Conservation (phyloP, 768 basidiomycete species). For the Tubosaeta brunneosetosa region DNA sequence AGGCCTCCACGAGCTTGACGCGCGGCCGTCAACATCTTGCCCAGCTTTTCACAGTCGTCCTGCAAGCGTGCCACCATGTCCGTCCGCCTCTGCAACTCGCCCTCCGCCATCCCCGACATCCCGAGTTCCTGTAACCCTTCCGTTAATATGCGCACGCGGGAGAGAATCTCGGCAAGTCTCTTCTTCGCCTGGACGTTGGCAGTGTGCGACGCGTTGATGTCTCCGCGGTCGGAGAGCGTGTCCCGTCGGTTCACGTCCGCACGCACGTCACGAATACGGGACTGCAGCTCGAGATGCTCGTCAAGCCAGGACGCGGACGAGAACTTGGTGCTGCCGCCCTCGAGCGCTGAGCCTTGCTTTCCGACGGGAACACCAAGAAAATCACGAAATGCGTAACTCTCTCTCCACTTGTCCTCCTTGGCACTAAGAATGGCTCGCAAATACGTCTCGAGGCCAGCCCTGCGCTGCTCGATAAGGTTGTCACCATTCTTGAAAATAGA, state of each 20-base stretch:
- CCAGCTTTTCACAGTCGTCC: slow-evolving; percentile 87
- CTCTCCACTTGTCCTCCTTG: slow-evolving; percentile 81
- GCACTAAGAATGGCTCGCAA: slow-evolving; percentile 80
- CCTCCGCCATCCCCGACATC: slow-evolving; percentile 73
- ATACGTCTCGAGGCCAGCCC: slow-evolving; percentile 73
- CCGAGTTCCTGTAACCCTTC: slow-evolving; percentile 63
- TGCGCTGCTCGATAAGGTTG: slow-evolving; percentile 71
- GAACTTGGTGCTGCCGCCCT: slow-evolving; percentile 43
- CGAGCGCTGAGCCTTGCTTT: slow-evolving; percentile 36
- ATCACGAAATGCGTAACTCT: slow-evolving; percentile 70
- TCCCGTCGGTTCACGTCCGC: slow-evolving; percentile 87
- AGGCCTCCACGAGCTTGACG: slow-evolving; percentile 44
- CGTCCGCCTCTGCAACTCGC: slow-evolving; percentile 85
- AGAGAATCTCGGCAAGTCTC: slow-evolving; percentile 71
- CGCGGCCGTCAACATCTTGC: slow-evolving; percentile 77
- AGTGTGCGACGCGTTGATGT: slow-evolving; percentile 69
- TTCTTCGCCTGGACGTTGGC: slow-evolving; percentile 84
- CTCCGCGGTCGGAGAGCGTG: slow-evolving; percentile 70
- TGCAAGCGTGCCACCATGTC: slow-evolving; percentile 86
- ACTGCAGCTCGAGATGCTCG: slow-evolving; percentile 77
- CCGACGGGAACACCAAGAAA: slow-evolving; percentile 83
- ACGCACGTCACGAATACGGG: slow-evolving; percentile 73
- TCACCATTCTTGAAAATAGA: slow-evolving; percentile 53
- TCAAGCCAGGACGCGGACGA: slow-evolving; percentile 84
- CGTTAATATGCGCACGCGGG: slow-evolving; percentile 68